A percentile compares a stretch with the other conserved stretches of the same genome.
Conservation (phyloP, 106 monocot genomes). For the Hemerocallis citrina region DNA sequence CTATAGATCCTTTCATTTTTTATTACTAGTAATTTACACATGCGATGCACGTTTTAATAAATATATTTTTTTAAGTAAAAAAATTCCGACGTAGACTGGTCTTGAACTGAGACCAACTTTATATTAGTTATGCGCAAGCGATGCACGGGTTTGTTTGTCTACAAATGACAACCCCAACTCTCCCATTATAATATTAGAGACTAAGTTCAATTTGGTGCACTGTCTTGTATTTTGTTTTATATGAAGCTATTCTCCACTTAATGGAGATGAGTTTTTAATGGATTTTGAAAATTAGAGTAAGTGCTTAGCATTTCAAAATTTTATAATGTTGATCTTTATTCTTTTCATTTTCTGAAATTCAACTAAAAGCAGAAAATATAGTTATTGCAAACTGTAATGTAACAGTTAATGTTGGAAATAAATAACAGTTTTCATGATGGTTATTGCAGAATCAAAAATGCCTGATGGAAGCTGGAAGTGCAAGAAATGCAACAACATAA, state of each 20-base stretch:
- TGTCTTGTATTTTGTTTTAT: neutral
- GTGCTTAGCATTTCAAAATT: too few relatives aligned
- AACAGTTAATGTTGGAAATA: too few relatives aligned
- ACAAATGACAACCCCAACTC: too few relatives aligned
- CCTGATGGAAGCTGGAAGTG: slow-evolving; percentile 98
- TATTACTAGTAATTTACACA: too few relatives aligned
- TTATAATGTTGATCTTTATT: neutral
- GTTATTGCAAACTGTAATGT: too few relatives aligned
- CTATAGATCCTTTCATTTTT: neutral
- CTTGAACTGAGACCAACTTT: too few relatives aligned
- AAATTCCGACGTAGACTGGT: too few relatives aligned
- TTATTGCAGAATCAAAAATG: slow-evolving; percentile 64
- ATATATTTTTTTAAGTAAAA: too few relatives aligned
- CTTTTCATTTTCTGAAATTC: neutral
- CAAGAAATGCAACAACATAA: slow-evolving; percentile 85
- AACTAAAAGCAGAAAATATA: neutral
- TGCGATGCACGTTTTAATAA: too few relatives aligned
- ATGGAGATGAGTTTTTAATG: neutral
- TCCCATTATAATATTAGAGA: too few relatives aligned
- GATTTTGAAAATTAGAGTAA: neutral
- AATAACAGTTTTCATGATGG: neutral
- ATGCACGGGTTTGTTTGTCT: too few relatives aligned
- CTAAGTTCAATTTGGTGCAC: neutral
- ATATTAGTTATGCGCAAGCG: too few relatives aligned
- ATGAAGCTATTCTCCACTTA: neutral